Conservation (phyloP, 1,284 basidiomycete species). For the Sanghuangporus weigelae region DNA sequence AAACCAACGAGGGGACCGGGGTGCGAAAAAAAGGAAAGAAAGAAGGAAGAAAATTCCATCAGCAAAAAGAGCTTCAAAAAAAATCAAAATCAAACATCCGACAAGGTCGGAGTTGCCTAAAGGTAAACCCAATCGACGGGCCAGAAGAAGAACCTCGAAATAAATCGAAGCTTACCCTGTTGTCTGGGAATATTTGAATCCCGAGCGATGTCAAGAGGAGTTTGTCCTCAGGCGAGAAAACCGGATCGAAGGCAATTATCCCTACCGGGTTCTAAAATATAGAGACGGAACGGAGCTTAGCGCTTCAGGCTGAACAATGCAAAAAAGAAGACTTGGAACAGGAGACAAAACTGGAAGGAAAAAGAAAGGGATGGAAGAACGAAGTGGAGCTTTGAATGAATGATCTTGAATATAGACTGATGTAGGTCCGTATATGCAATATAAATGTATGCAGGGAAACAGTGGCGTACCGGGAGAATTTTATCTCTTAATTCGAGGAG, state of each 20-base stretch:
- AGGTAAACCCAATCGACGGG: constrained; percentile 19
- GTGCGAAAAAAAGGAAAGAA: background rate
- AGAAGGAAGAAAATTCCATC: background rate
- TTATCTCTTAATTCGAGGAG: constrained; percentile 38
- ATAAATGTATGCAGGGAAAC: background rate
- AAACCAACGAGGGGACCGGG: background rate
- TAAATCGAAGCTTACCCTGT: constrained; percentile 39
- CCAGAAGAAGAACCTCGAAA: constrained; percentile 7
- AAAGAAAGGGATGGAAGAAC: constrained; percentile 5
- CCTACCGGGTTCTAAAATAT: constrained; percentile 38
- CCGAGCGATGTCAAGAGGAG: constrained; percentile 44
- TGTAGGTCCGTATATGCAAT: background rate
- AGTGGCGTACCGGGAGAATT: constrained; percentile 15
- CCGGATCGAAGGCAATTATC: constrained; percentile 62
- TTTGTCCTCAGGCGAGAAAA: constrained; percentile 57
- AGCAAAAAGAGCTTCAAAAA: background rate
- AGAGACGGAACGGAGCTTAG: constrained; percentile 22
- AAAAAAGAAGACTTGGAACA: background rate
- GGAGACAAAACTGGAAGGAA: constrained; percentile 14
- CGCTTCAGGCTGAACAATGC: background rate
- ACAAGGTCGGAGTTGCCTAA: constrained; percentile 33
- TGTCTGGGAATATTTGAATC: constrained; percentile 44
- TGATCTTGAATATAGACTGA: background rate
- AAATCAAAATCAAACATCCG: constrained; percentile 3
- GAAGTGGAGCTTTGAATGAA: background rate